Percentiles rank a stretch among this genome's conserved stretches.
Conservation (phyloP, 1,284 basidiomycete species). For the Hortiboletus rubellus region DNA sequence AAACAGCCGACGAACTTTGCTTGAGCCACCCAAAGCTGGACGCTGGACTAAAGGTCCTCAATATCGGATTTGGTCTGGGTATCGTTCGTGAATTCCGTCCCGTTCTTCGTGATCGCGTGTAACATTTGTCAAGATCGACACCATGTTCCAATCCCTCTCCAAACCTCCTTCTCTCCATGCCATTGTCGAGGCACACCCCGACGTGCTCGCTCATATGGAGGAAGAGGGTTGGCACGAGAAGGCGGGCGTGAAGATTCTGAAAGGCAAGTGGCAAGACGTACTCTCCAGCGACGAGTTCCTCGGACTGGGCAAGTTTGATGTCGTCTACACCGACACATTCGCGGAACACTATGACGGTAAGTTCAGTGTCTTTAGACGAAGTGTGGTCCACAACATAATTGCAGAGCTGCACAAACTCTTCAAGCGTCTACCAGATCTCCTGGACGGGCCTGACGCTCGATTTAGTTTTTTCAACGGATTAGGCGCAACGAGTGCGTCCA, state of each 20-base stretch:
- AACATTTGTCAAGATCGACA: constrained; percentile 65
- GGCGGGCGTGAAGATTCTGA: constrained; percentile 77
- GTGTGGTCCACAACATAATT: background rate
- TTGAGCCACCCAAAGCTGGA: constrained; percentile 48
- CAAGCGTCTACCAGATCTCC: constrained; percentile 75
- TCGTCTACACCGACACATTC: constrained; percentile 95
- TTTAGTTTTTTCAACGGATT: constrained; percentile 98
- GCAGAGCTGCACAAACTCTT: constrained; percentile 83
- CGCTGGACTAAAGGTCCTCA: constrained; percentile 70
- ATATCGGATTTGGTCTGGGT: constrained; percentile 94
- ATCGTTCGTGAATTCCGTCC: constrained; percentile 58
- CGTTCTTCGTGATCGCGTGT: constrained; percentile 6
- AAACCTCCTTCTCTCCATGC: constrained; percentile 73
- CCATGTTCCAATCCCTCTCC: constrained; percentile 70
- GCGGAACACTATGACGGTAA: constrained; percentile 81
- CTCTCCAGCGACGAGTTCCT: constrained; percentile 58
- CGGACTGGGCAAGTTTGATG: constrained; percentile 74
- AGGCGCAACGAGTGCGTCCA: constrained; percentile 81
- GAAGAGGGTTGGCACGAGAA: constrained; percentile 75
- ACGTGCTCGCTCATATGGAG: constrained; percentile 82
- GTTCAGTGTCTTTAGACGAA: constrained; percentile 9
- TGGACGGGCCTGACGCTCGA: constrained; percentile 75
- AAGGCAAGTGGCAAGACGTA: constrained; percentile 92
- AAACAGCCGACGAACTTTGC: constrained; percentile 67
- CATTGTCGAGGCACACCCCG: constrained; percentile 95